A percentile compares a stretch with the other conserved stretches of the same genome.
Evolutionary conservation across 495 filamentous ascomycete species (phyloP).

Genomic region (Penicillium cataractarum): DNA sequence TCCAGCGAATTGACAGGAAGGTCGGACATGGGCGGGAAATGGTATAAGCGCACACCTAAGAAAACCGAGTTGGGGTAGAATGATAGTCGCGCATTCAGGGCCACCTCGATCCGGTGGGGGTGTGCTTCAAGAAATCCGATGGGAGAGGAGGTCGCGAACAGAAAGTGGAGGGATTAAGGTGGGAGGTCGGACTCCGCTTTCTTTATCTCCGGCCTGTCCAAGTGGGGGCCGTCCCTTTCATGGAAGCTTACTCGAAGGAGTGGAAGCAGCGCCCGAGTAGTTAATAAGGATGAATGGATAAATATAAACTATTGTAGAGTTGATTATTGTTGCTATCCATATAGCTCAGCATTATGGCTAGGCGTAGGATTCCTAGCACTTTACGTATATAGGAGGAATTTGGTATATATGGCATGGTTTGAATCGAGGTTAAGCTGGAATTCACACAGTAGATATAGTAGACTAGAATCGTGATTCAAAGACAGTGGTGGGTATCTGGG

Average conservation of each 20-base stretch:
- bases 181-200: constrained; percentile 4
- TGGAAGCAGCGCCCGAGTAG: not conserved
- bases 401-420: no score
- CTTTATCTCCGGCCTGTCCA: constrained; percentile 5
- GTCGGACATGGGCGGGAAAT: constrained; percentile 17
- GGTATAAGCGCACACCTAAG: not conserved
- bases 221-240: not conserved
- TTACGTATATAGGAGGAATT: no score
- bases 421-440: not conserved
- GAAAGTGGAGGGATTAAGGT: not conserved
- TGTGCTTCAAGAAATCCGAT: not conserved
- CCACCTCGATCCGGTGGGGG: not conserved
- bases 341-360: no score
- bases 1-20: constrained; percentile 6
- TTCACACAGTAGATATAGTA: not conserved
- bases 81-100: not conserved
- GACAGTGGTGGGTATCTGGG: constrained; percentile 16
- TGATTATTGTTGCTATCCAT: no score
- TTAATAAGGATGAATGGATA: no score
- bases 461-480: not conserved
- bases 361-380: no score
- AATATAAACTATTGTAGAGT: no score
- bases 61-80: not conserved
- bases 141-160: not conserved
- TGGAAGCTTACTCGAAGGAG: not conserved